These are phyloP conservation scores for Pseudoperonospora humuli DNA, from an alignment of 352 stramenopile genomes.

Conservation along the genomic window DNA sequence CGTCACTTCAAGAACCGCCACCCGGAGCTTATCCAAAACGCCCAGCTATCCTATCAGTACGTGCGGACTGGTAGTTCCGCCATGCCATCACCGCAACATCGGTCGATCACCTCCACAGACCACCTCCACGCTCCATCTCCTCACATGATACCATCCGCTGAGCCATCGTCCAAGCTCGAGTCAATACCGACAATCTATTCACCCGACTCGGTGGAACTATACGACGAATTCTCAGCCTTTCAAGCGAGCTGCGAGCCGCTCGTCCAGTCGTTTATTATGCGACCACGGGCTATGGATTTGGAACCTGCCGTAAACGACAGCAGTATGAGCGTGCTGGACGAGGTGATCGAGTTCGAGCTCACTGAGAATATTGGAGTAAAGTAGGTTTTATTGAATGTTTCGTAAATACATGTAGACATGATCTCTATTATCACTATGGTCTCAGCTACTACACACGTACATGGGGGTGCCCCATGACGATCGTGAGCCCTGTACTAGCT, in stretches of 20 bases:
- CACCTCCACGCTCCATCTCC: constrained; percentile 1
- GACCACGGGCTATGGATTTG: constrained; percentile 7
- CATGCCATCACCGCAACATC: neutral
- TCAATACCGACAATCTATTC: constrained; percentile 13
- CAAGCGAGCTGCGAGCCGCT: constrained; percentile 14
- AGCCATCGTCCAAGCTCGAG: constrained; percentile 14
- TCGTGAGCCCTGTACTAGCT: neutral
- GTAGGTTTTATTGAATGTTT: constrained; percentile 16
- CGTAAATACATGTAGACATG: constrained; percentile 20
- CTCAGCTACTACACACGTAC: neutral
- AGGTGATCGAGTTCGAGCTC: constrained; percentile 38
- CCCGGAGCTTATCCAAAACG: constrained; percentile 21
- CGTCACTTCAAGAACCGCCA: constrained; percentile 47
- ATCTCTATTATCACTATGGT: neutral
- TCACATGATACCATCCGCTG: neutral
- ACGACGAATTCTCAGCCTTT: constrained; percentile 20
- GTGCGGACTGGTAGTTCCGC: neutral
- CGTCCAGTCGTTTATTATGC: constrained; percentile 2
- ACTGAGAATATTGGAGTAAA: constrained; percentile 24
- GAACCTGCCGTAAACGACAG: constrained; percentile 17
- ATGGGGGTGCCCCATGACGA: neutral
- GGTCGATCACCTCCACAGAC: neutral
- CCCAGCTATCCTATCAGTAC: constrained; percentile 15
- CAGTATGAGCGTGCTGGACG: constrained; percentile 37
- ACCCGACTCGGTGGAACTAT: constrained; percentile 18